Conservation (phyloP, 1,139 yeast genomes). For the Suhomyces taliae region DNA sequence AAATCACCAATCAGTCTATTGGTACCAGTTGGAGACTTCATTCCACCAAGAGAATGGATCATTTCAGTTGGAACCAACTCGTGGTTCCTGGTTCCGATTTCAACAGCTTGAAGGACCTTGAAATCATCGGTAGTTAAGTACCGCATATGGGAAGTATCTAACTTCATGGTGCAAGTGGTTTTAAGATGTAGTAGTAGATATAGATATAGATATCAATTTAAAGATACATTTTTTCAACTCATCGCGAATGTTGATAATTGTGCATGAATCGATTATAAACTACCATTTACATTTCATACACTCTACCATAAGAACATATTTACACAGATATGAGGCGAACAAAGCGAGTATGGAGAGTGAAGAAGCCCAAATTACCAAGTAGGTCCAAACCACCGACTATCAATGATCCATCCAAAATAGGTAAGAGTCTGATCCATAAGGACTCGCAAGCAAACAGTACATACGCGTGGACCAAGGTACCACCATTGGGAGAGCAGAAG, state of each 20-base stretch:
- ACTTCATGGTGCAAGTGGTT: slow-evolving; percentile 59
- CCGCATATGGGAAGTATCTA: slow-evolving; percentile 91
- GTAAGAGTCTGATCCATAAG: slow-evolving; percentile 5
- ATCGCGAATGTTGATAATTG: slow-evolving; percentile 7
- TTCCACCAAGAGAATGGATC: slow-evolving; percentile 77
- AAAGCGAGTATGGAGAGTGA: slow-evolving; percentile 5
- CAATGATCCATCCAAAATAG: background rate
- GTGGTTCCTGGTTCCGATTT: slow-evolving; percentile 87
- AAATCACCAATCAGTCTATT: slow-evolving; percentile 78
- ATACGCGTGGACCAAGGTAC: slow-evolving; percentile 11
- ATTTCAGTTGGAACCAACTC: slow-evolving; percentile 90
- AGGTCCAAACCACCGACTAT: background rate
- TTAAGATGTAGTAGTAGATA: background rate
- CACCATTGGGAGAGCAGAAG: slow-evolving; percentile 9
- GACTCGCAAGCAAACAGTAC: slow-evolving; percentile 6
- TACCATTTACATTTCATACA: background rate
- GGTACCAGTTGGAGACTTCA: slow-evolving; percentile 75
- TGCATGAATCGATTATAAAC: background rate
- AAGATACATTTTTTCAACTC: slow-evolving; percentile 8
- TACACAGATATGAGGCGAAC: background rate
- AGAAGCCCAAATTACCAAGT: background rate
- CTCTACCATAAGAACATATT: no score
- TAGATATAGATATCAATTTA: background rate
- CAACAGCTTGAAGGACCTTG: slow-evolving; percentile 84
- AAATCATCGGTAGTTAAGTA: slow-evolving; percentile 89